Evolutionary conservation across 2,329 filamentous ascomycete genomes (phyloP).

Genomic region (Dothidotthia symphoricarpi): DNA sequence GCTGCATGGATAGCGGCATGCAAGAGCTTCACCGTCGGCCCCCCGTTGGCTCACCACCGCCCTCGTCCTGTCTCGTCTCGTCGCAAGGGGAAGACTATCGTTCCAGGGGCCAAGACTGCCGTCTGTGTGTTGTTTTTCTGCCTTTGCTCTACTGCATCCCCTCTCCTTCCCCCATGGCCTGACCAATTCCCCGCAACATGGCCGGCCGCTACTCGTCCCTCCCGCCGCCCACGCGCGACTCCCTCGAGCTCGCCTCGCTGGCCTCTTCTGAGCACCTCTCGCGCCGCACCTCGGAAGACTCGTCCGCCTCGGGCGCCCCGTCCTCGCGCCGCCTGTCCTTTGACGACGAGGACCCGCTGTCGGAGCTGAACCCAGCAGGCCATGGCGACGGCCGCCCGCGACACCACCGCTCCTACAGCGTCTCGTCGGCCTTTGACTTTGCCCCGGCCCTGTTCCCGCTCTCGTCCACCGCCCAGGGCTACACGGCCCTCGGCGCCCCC

Average conservation of each 20-base stretch:
- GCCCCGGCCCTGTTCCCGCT: conserved; percentile 89
- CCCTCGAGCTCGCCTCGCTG: conserved; percentile 91
- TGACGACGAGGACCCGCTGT: conserved; percentile 78
- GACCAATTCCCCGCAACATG: conserved; percentile 30
- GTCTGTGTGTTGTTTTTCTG: too few species aligned
- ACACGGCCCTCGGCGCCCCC: conserved; percentile 81
- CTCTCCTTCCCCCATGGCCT: conserved; percentile 24
- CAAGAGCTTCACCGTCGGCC: too few species aligned
- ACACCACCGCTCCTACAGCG: conserved; percentile 73
- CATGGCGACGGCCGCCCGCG: conserved; percentile 39
- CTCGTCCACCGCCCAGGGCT: conserved; percentile 73
- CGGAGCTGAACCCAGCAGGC: conserved; percentile 55
- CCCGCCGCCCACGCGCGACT: conserved; percentile 67
- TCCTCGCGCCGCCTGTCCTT: conserved; percentile 92
- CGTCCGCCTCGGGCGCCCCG: conserved; percentile 77
- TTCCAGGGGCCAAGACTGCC: too few species aligned
- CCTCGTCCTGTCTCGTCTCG: too few species aligned
- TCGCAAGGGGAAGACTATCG: too few species aligned
- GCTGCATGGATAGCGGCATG: conserved; percentile 7
- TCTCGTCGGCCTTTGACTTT: conserved; percentile 94
- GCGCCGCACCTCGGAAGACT: conserved; percentile 66
- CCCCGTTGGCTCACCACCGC: too few species aligned
- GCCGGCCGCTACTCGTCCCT: conserved; percentile 40
- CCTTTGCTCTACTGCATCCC: too few species aligned
- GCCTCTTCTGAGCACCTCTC: conserved; percentile 75